phyloP scores from a whole-genome alignment of 345 rosid species.

The Physaria fendleri region DNA sequence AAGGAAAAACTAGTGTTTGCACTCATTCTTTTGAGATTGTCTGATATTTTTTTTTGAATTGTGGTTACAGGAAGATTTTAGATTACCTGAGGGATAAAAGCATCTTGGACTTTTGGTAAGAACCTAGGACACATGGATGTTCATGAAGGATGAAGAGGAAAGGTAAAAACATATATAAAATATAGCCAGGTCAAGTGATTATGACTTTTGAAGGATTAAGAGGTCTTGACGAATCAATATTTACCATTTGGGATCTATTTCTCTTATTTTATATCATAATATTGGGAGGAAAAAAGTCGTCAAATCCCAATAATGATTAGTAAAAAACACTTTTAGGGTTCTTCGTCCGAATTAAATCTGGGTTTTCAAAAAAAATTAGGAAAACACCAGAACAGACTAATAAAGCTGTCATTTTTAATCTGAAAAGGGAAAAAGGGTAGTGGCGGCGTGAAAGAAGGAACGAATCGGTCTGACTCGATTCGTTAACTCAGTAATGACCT shows the following conservation, averaged over 20 bases:
- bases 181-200: background rate
- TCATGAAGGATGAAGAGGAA: background rate
- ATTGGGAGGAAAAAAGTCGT: too few species aligned
- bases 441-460: background rate
- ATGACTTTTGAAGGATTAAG: background rate
- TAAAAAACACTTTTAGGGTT: background rate
- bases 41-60: background rate
- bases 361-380: background rate
- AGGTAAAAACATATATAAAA: background rate
- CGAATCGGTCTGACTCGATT: background rate
- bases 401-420: background rate
- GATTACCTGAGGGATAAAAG: background rate
- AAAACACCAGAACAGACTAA: background rate
- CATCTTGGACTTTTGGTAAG: constrained; percentile 1
- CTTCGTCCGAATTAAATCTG: background rate
- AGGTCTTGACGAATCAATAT: background rate
- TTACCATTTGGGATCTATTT: background rate
- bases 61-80: background rate
- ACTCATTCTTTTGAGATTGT: background rate
- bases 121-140: constrained; percentile 10
- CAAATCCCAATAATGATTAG: too few species aligned
- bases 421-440: background rate
- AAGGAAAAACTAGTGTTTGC: background rate
- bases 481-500: background rate
- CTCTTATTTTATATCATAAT: too few species aligned